Evolutionary conservation across 1,284 basidiomycete species (phyloP), one percentile per base, ranked within the genome.

Genomic region (Exobasidium rhododendri): DNA sequence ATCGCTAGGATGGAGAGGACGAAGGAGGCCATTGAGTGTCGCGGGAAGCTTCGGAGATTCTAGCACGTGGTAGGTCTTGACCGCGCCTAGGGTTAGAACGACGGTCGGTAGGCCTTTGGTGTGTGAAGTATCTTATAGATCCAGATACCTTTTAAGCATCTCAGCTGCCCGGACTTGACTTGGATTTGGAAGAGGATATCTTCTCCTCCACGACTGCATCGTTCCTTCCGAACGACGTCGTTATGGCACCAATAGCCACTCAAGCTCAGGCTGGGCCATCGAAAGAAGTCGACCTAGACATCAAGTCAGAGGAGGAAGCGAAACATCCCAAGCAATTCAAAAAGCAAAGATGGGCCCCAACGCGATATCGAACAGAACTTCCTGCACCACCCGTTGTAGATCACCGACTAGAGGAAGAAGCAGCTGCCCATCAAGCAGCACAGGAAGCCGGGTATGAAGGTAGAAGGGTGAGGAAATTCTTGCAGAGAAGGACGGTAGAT

Each of bases 401-500:
- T 11, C 86, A 87, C 64, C 82, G 88, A 58, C 83, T 88, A 63
- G 89, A 92, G 61, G 85, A 88, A 60, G 90, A 93, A 75, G 83
- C 89, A 74, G 89, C 82, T 0, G 84, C 90, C 2, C 87, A 83
- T n/a, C 80, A 66, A 65, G 67, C 81, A 53, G 69, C 80, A 59
- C 68, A 73, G 45, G 73, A 66, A 20, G 73, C 67, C 58, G 80
- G 69, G 30, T 79, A 69, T 67, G 71, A 90, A 88, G 75, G 89
- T 84, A 32, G 92, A 86, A 81, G 83, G 4, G 84, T 91, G 66
- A 91, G 92, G 82, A 92, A 93, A 82, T 92, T 92, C 60, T 85
- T 92, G 70, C 93, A 94, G 22, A 83, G 94, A 63, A 83, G 92
- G 79, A 97, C 94, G 14, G 92, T 97, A 13, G 94, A 97, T 81